Base-by-base conservation (phyloP, 1,139 yeast species). In the Nakaseomyces sp. region DNA sequence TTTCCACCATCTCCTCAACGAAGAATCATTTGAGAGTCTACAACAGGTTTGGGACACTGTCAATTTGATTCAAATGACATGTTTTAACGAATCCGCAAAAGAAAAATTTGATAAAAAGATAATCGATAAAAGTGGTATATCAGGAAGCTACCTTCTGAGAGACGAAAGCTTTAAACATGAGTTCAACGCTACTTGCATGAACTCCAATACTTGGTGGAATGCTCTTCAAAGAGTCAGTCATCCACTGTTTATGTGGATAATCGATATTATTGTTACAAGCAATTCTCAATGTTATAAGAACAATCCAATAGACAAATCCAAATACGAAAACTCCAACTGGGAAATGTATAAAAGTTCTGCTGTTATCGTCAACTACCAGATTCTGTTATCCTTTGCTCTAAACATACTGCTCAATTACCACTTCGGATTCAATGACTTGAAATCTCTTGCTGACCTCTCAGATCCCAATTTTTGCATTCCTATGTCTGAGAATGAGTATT, bases 351-450 rank as follows among this genome's bases (percentile, higher is more conserved):
- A 54, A 24, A 50, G 53, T 4, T 54, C 56, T 48, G 49, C 55
- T 33, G 59, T 55, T 9, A 53, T 56, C 2, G 48, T 57, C 3
- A 71, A 71, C 45, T 66, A 71, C 48, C 71, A 67, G 48, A 50
- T 69, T 3, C 47, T 69, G 16, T 55, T 65, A 26, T 60, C 75
- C 0, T 54, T 70, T 16, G 50, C 67, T 3, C 44, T 69, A 28
- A 66, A 68, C 24, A 57, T 72, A 3, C 51, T 72, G 24, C 57
- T 68, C 38, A 70, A 72, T 47, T 68, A 71, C 53, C 78, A 74
- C 56, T 72, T 69, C 56, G 79, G 79, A 0, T 74, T 73, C 61
- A 65, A 64, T 42, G 69, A 66, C 50, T 53, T 73, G 45, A 56
- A 59, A 32, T 55, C 58, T 8, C 49, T 69, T 42, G 51, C 60